phyloP scores from a whole-genome alignment of 108 stramenopile species.

The Schizochytrium sp. region DNA sequence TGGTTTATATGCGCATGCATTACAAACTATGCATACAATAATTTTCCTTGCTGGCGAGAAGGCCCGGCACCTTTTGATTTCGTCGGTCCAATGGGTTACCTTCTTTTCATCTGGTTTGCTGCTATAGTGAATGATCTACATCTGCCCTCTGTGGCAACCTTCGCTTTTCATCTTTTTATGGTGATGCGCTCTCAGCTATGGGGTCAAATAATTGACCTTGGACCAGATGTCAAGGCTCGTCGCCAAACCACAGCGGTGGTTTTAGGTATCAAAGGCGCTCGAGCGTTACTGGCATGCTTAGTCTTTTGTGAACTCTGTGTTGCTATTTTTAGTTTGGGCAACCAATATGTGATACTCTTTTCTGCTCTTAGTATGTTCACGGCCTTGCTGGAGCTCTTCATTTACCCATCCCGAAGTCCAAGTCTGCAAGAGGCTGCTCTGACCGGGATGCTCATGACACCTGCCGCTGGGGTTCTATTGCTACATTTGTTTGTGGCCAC shows the following conservation, averaged over 20 bases:
- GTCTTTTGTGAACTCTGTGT: background rate
- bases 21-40: slow-evolving; percentile 9
- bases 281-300: background rate
- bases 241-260: slow-evolving; percentile 1
- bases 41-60: slow-evolving; percentile 14
- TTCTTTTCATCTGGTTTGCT: background rate
- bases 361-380: slow-evolving; percentile 1
- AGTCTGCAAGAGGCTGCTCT: background rate
- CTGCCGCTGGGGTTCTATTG: background rate
- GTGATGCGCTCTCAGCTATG: background rate
- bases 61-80: slow-evolving; percentile 23
- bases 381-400: slow-evolving; percentile 9
- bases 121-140: background rate
- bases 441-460: background rate
- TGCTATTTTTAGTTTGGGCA: background rate
- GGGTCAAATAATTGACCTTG: slow-evolving; percentile 15
- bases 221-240: background rate
- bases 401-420: background rate
- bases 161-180: background rate
- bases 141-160: background rate
- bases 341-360: background rate
- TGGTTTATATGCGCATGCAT: background rate
- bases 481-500: background rate
- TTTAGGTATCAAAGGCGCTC: background rate
- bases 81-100: background rate